Evolutionary conservation across 139 green algal species (phyloP), one percentile per base, ranked within the genome.

Genomic region (Ettlia oleoabundans): DNA sequence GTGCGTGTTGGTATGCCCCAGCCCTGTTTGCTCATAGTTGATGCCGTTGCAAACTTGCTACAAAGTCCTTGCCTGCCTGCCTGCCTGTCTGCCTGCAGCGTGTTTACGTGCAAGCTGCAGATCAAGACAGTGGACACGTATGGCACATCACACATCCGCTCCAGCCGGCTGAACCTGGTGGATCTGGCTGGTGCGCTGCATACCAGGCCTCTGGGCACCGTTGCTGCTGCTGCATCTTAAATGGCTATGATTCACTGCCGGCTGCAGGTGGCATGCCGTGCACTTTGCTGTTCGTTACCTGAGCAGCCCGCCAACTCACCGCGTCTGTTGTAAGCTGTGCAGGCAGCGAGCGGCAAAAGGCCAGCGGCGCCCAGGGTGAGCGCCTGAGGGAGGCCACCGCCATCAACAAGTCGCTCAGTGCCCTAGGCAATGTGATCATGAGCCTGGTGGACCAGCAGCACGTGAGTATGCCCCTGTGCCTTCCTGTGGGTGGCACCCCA

Each of bases 361-460:
- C 91, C 37, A 89, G 88, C 65, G 83, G 92, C n/a, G 89, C 94
- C 3, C 78, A 85, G 40, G 97, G 97, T 24, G 93, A 94, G 53
- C 95, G 96, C 61, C 90, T 99, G 62, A 96, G 95, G 84, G 96
- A 98, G 82, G 96, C 96, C 13, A 94, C 83, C 81, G 87, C 89
- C 63, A 99, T 99, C 90, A 99, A 99, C 91, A 96, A 98, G 88
- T 94, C 51, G 51, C 58, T 83, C 47, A 62, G 35, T 3, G 93
- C 91, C 4, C 91, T 99, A 63, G 97, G 97, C 10, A 87, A 93
- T 15, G 97, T 99, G 28, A 99, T 99, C 83, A 94, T 91, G 76
- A 85, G 87, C 81, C 88, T 98, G 71, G 91, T 95, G 43, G 92
- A 97, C 62, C 80, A 85, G 21, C 90, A 96, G 85, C 86, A 89